phyloP scores from a whole-genome alignment of 164 flowering plant species.

The Malania oleifera region DNA sequence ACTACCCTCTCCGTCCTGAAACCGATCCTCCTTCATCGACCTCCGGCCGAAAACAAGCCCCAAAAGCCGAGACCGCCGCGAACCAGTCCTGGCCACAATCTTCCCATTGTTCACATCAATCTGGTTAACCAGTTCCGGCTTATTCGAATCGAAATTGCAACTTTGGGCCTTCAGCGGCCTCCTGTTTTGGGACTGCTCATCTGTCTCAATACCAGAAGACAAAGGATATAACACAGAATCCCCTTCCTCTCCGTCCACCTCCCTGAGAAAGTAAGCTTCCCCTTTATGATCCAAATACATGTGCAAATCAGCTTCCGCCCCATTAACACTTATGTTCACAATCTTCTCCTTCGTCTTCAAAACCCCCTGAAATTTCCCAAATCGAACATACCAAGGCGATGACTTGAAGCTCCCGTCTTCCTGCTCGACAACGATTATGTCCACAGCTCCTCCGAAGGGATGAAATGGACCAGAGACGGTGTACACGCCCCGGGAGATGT shows the following conservation, averaged over 20 bases:
- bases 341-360: conserved; percentile 71
- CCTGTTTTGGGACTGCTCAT: conserved; percentile 24
- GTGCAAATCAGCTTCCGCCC: conserved; percentile 57
- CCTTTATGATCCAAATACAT: conserved; percentile 90
- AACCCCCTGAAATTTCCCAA: conserved; percentile 97
- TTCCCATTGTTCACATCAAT: conserved; percentile 31
- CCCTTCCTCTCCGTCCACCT: conserved; percentile 49
- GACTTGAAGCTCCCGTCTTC: conserved; percentile 90
- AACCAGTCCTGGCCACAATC: conserved; percentile 35
- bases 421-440: conserved; percentile 86
- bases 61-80: conserved; percentile 41
- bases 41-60: conserved; percentile 70
- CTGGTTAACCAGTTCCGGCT: conserved; percentile 13
- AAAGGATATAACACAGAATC: conserved; percentile 28
- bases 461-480: conserved; percentile 87
- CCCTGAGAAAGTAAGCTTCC: conserved; percentile 78
- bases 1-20: conserved; percentile 23
- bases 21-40: conserved; percentile 30
- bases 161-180: conserved; percentile 34
- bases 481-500: conserved; percentile 62
- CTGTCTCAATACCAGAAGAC: conserved; percentile 68
- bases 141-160: conserved; percentile 30
- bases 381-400: conserved; percentile 91
- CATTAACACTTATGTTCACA: conserved; percentile 71
- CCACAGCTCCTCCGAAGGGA: conserved; percentile 98